These are phyloP conservation scores for Trichosanthes truncata DNA, from an alignment of 306 rosid species.

Conservation along the genomic window DNA sequence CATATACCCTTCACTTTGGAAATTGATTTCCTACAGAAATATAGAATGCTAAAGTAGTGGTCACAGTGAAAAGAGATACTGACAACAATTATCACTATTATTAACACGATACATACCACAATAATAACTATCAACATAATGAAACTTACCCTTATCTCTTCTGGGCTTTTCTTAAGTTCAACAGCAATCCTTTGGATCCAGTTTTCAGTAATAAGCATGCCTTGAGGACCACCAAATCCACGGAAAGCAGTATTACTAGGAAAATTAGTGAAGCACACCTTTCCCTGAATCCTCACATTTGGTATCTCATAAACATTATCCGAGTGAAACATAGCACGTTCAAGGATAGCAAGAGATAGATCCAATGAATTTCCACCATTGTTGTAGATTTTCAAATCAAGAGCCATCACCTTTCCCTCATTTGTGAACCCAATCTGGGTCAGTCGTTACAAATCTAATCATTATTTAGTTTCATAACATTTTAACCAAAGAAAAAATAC, in stretches of 20 bases:
- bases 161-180: slow-evolving; percentile 76
- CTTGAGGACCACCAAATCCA: slow-evolving; percentile 99
- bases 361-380: slow-evolving; percentile 88
- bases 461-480: slow-evolving; percentile 1
- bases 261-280: slow-evolving; percentile 76
- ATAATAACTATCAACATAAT: not conserved
- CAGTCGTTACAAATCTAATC: slow-evolving; percentile 11
- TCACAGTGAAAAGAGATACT: slow-evolving; percentile 1
- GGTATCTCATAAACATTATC: slow-evolving; percentile 98
- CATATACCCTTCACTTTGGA: slow-evolving; percentile 81
- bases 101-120: slow-evolving; percentile 12
- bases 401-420: slow-evolving; percentile 77
- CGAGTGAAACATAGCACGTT: slow-evolving; percentile 92
- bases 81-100: slow-evolving; percentile 4
- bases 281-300: slow-evolving; percentile 69
- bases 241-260: slow-evolving; percentile 94
- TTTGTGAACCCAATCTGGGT: slow-evolving; percentile 84
- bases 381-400: slow-evolving; percentile 85
- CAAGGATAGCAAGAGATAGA: slow-evolving; percentile 75
- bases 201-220: slow-evolving; percentile 85
- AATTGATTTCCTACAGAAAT: slow-evolving; percentile 61
- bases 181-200: slow-evolving; percentile 86
- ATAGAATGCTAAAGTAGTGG: slow-evolving; percentile 11
- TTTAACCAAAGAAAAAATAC: not conserved
- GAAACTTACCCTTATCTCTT: slow-evolving; percentile 60